A percentile compares a stretch with the other conserved stretches of the same genome.
Evolutionary conservation across 2,329 filamentous ascomycete species (phyloP).

Genomic region (Golovinomyces cichoracearum): DNA sequence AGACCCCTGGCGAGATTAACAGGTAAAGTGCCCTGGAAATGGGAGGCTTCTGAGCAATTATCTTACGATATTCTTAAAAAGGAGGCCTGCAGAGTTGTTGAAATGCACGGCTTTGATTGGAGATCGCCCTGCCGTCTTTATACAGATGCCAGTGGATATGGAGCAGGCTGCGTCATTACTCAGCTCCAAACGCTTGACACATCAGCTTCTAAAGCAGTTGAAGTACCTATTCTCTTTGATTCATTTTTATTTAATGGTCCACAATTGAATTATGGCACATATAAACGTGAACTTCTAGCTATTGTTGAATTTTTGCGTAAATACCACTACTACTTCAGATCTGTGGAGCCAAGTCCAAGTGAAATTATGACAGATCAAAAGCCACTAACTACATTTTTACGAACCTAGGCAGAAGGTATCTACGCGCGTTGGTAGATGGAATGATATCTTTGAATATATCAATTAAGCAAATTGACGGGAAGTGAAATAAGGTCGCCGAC

Average conservation of each 20-base stretch:
- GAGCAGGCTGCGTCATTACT: background rate
- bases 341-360: background rate
- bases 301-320: background rate
- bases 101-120: slow-evolving; percentile 1
- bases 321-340: background rate
- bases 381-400: background rate
- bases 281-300: background rate
- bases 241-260: background rate
- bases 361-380: background rate
- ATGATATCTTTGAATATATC: background rate
- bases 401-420: background rate
- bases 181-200: background rate
- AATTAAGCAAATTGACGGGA: background rate
- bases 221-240: slow-evolving; percentile 1
- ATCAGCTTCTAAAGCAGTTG: background rate
- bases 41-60: background rate
- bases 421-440: background rate
- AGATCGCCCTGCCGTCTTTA: background rate
- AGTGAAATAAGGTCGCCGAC: background rate
- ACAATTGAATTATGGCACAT: background rate
- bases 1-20: background rate
- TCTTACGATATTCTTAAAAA: background rate
- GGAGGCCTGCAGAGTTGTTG: background rate
- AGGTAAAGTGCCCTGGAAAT: background rate
- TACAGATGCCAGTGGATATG: background rate